These are phyloP conservation scores for Apostasia shenzhenica DNA, from an alignment of 106 monocot species.

Conservation along the genomic window DNA sequence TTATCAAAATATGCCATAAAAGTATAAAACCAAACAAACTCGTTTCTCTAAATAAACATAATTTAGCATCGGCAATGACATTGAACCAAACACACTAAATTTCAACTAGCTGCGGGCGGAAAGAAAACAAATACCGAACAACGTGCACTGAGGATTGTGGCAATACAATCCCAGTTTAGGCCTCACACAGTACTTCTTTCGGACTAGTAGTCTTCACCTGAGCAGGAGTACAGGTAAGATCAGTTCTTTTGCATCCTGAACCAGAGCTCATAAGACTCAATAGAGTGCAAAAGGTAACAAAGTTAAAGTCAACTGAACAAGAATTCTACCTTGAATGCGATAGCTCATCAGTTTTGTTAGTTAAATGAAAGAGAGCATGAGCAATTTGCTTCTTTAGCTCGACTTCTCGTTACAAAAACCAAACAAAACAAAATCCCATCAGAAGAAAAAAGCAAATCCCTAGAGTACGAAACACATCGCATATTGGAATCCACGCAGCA, in stretches of 20 bases:
- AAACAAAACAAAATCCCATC: conserved; percentile 11
- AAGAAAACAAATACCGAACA: conserved; percentile 30
- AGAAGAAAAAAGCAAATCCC: conserved; percentile 2
- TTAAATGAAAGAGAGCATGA: conserved; percentile 60
- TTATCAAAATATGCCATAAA: neutral
- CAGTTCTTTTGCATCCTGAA: neutral
- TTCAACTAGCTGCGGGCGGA: neutral
- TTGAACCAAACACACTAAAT: too few relatives aligned
- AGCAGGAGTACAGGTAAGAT: neutral
- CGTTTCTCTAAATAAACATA: too few relatives aligned
- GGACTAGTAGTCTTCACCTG: conserved; percentile 87
- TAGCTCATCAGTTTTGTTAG: conserved; percentile 58
- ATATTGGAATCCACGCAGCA: neutral
- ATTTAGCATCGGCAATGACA: too few relatives aligned
- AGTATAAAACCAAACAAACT: neutral
- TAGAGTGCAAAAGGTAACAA: too few relatives aligned
- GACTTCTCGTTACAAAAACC: conserved; percentile 28
- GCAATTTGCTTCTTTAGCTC: conserved; percentile 71
- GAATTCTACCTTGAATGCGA: conserved; percentile 61
- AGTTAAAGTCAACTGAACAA: neutral
- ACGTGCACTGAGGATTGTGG: conserved; percentile 61
- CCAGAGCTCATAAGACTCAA: neutral
- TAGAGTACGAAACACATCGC: neutral
- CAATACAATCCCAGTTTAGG: conserved; percentile 56
- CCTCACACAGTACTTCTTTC: conserved; percentile 77